Conservation (phyloP, 2,329 filamentous ascomycete species). For the Huntiella omanensis region DNA sequence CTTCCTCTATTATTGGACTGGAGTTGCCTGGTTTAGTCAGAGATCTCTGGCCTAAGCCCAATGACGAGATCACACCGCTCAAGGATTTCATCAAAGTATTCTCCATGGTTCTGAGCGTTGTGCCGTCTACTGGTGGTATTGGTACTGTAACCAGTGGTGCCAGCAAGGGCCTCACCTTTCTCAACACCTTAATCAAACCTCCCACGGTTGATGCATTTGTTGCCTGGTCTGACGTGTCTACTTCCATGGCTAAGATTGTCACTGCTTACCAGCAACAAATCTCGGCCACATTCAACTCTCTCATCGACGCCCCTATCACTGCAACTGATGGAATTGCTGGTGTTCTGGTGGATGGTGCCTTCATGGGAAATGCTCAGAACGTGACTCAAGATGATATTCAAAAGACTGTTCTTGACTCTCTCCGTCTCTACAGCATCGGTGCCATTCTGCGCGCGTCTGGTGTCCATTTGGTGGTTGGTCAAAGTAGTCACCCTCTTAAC, state of each 20-base stretch:
- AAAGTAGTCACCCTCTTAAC: background rate
- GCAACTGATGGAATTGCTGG: constrained; percentile 5
- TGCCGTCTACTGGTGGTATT: constrained; percentile 9
- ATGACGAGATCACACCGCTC: constrained; percentile 9
- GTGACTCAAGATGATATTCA: constrained; percentile 12
- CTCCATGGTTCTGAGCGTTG: constrained; percentile 3
- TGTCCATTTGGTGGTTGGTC: constrained; percentile 4
- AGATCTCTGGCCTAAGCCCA: constrained; percentile 11
- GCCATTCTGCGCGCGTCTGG: constrained; percentile 7
- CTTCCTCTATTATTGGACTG: constrained; percentile 11
- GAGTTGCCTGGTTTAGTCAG: constrained; percentile 10
- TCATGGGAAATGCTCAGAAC: constrained; percentile 11
- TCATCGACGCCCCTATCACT: constrained; percentile 10
- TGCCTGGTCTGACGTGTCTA: constrained; percentile 5
- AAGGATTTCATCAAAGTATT: constrained; percentile 10
- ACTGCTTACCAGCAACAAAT: constrained; percentile 7
- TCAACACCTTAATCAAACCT: constrained; percentile 1
- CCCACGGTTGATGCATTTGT: constrained; percentile 4
- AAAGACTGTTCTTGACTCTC: background rate
- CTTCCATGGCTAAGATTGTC: constrained; percentile 6
- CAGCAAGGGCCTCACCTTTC: background rate
- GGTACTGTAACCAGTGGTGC: background rate
- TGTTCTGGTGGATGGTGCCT: constrained; percentile 8
- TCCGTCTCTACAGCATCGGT: constrained; percentile 7
- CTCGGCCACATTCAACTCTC: constrained; percentile 5